These are phyloP conservation scores for Yarrowia sp. DNA, from an alignment of 805 yeast genomes.

Conservation along the genomic window DNA sequence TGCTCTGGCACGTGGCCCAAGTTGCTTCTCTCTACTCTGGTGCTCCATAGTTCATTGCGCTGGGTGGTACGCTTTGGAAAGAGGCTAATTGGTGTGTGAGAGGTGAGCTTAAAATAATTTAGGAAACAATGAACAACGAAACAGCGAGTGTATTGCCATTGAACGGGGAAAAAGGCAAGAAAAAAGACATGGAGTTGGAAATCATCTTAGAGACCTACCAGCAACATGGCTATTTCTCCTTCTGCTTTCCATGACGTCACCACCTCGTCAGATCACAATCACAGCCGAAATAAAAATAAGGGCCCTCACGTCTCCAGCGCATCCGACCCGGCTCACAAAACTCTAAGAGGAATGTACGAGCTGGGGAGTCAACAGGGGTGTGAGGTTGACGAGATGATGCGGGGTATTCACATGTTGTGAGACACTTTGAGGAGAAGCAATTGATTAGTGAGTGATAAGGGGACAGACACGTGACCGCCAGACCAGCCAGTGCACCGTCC, in stretches of 20 bases:
- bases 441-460: too few species aligned
- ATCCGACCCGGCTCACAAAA: neutral
- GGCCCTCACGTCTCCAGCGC: conserved; percentile 8
- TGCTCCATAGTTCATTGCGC: too few species aligned
- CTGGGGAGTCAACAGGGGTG: neutral
- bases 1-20: neutral
- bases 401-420: neutral
- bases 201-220: too few species aligned
- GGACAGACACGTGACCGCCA: too few species aligned
- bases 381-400: neutral
- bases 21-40: neutral
- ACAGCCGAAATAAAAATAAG: neutral
- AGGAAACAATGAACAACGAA: too few species aligned
- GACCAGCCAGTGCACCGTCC: neutral
- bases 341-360: neutral
- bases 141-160: too few species aligned
- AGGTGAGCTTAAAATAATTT: neutral
- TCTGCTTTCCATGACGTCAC: neutral
- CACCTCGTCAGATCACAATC: neutral
- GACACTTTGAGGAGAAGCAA: neutral
- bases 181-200: too few species aligned
- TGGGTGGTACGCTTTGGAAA: neutral
- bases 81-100: neutral
- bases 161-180: too few species aligned
- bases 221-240: too few species aligned